Base-by-base conservation (phyloP, 2,329 filamentous ascomycete genomes). In the Grosmannia serpens region DNA sequence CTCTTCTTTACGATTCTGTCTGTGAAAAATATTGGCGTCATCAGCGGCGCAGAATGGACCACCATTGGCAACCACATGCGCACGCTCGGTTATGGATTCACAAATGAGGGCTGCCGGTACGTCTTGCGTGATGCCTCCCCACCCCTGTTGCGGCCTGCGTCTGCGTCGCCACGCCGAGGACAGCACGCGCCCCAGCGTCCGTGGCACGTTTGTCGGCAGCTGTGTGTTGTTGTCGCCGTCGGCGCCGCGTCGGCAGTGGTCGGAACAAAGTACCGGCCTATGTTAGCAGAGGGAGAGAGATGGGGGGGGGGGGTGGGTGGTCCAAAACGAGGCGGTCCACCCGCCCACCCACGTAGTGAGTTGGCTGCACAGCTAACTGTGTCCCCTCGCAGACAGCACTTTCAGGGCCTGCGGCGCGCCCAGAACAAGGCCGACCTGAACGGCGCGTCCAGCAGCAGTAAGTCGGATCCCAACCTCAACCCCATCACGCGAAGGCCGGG, bases 41-140 rank as follows among this genome's bases (percentile, higher is more conserved):
- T 84, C 69, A 84, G 80, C 69, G 81, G 80, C 59, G 71, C 73
- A 20, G 81, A 84, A 80, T 84, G 81, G 81, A 78, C 75, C 31
- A 81, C 76, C 46, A 84, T 84, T 64, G 81, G 81, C 62, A 81
- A 80, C 68, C 75, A 81, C 62, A 84, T 84, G 81, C 75, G 81
- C 61, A 69, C 71, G 41, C 65, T 83, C 59, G 81, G 81, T 58
- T 84, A 84, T 65, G 79, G 80, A 69, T 84, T 84, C 68, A 84
- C 81, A 22, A 84, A 84, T 72, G 81, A 84, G 67, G 81, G 81
- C 64, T 84, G 81, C 64, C 79, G 81, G 81, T 84, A 72, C 72
- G 80, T 59, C 29, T 7, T 2, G 24, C 46, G 15, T 35, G 13
- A 54, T 56, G 47, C 20, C 49, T 27, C 50, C 53, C 53, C 59